Evolutionary conservation across 495 filamentous ascomycete species (phyloP), one percentile per base, ranked within the genome.

Genomic region (Elasticomyces elasticus): DNA sequence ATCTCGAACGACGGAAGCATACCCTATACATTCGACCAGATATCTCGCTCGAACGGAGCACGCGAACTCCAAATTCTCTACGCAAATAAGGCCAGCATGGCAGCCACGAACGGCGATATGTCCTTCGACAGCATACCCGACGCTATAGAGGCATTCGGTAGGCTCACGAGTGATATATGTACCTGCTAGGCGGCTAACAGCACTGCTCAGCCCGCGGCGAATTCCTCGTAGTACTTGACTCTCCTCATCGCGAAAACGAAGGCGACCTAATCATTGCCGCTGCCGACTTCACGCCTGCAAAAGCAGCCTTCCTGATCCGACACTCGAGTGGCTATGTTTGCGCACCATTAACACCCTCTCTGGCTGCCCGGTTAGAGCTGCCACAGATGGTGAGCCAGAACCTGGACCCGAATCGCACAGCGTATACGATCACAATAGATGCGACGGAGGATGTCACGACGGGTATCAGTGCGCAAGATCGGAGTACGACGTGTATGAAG

Each of bases 191-290:
- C n/a, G n/a, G n/a, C n/a, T n/a, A n/a, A n/a, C n/a, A n/a, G n/a
- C n/a, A n/a, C n/a, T n/a, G n/a, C n/a, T 35, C 58, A 94, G 89
- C 79, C 60, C 78, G 83, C 71, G 90, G 89, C 68, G 80, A 97
- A 68, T 97, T 97, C 77, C 87, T 98, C 65, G 79, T 98, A 49
- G 89, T 95, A 20, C 86, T 97, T 56, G 94, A 98, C 71, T 84
- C 84, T 54, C 79, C 84, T 44, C 77, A 82, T 52, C 90, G 92
- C 65, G 94, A 98, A 67, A 97, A 97, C 70, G 94, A 98, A 76
- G 94, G 89, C 62, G 92, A 98, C 72, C 82, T 98, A 24, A 94
- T 98, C 68, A 91, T 96, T 63, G 87, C 94, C 48, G 94, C 89
- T 22, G 76, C 88, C 30, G 77, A 86, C 58, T 73, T 96, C 62